These are phyloP conservation scores for Collybiopsis luxurians DNA, from an alignment of 768 basidiomycete genomes.

Conservation along the genomic window DNA sequence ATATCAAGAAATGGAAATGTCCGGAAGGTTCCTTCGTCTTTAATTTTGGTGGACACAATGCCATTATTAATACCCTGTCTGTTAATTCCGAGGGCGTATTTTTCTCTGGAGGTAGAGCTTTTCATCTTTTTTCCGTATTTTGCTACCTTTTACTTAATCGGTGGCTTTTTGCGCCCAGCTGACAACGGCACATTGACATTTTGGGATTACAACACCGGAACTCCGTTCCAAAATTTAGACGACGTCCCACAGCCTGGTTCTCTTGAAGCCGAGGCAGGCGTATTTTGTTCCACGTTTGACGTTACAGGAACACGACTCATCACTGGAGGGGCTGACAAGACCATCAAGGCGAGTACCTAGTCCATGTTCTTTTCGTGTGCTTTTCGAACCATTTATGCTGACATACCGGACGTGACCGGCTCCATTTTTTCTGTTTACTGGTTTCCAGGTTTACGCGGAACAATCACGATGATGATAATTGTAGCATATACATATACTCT, in stretches of 20 bases:
- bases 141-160: conserved; percentile 1
- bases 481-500: conserved; percentile 13
- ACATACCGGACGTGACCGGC: neutral
- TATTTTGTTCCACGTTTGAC: conserved; percentile 97
- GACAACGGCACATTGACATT: conserved; percentile 90
- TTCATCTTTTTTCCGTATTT: neutral
- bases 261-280: conserved; percentile 93
- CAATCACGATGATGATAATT: conserved; percentile 43
- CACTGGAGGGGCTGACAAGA: conserved; percentile 98
- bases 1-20: conserved; percentile 99
- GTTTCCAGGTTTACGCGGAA: conserved; percentile 64
- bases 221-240: conserved; percentile 91
- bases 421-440: neutral
- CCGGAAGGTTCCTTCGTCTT: conserved; percentile 95
- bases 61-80: conserved; percentile 93
- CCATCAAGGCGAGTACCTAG: conserved; percentile 75
- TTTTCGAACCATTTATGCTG: neutral
- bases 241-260: conserved; percentile 98
- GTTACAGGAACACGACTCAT: conserved; percentile 91
- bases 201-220: conserved; percentile 95
- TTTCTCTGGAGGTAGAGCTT: conserved; percentile 84
- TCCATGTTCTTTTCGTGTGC: neutral
- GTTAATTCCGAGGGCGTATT: conserved; percentile 96
- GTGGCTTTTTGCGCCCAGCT: conserved; percentile 38
- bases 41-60: conserved; percentile 95